Base-by-base conservation (phyloP, 345 rosid species). In the Gossypium sturtianum region DNA sequence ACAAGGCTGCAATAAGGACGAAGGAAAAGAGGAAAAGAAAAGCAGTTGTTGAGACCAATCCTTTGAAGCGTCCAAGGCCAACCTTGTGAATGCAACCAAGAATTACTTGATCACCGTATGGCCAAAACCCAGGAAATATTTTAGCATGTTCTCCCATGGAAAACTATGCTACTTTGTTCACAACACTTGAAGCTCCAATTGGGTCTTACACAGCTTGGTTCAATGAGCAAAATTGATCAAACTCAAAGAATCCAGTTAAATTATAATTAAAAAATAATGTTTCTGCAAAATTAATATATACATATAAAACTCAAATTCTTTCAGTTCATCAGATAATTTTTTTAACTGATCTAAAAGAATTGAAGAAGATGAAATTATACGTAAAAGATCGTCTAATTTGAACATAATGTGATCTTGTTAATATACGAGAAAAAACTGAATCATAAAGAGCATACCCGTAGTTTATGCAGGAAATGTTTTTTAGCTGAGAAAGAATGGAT, bases 1-100 rank as follows among this genome's bases (percentile, higher is more conserved):
- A 17, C 27, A 82, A 66, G 74, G 79, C 76, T 58, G 81, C 85
- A 29, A 75, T 58, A 56, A 83, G 12, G 71, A 86, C 29, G 77
- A 80, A 15, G 70, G 74, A 49, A 79, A 75, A 74, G 66, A 86
- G 74, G 66, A 78, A 29, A n/a, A 84, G 11, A 47, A 58, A 70
- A 62, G 81, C 12, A 23, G 84, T 79, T 69, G 81, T 43, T 19
- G 86, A 60, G 23, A 74, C 48, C 78, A 81, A 67, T 83, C 80
- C 77, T 61, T 83, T 83, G 34, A 74, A 67, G 27, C 43, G 38
- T 51, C 62, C 41, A 48, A 12, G 22, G 45, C 66, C 51, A 16
- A n/a, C 4, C 29, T 72, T 59, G 13, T 25, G 25, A 11, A 76
- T 45, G 38, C 19, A 53, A 54, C 12, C 48, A 3, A 47, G 11